A percentile compares a stretch with the other conserved stretches of the same genome.
phyloP scores from a whole-genome alignment of 148 eudicot genomes.

The Oxyria digyna region DNA sequence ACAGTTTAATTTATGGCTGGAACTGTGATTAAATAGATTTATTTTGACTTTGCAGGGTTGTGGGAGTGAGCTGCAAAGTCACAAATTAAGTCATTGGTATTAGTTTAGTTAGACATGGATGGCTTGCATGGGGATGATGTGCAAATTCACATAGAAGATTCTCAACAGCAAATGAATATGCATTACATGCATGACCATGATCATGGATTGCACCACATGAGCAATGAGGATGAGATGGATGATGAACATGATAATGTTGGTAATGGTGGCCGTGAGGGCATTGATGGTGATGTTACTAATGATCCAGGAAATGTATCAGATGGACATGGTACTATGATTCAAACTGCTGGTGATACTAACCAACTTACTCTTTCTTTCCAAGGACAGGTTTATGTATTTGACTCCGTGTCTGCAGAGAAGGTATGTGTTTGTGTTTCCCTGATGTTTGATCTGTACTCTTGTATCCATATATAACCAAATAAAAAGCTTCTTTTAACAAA shows the following conservation, averaged over 20 bases:
- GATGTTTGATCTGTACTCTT: neutral
- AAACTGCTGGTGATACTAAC: slow-evolving; percentile 30
- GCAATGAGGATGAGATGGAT: slow-evolving; percentile 42
- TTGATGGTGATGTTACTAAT: slow-evolving; percentile 42
- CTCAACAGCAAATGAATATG: slow-evolving; percentile 31
- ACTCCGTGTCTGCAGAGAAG: slow-evolving; percentile 74
- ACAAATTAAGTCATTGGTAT: neutral
- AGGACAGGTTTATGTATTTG: slow-evolving; percentile 76
- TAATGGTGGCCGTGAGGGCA: slow-evolving; percentile 28
- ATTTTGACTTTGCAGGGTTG: neutral
- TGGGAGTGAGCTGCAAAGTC: slow-evolving; percentile 1
- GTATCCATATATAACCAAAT: neutral
- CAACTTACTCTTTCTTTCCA: slow-evolving; percentile 81
- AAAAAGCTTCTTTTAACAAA: neutral
- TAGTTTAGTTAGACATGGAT: slow-evolving; percentile 23
- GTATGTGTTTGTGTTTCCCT: slow-evolving; percentile 15
- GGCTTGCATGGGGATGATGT: slow-evolving; percentile 26
- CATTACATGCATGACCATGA: slow-evolving; percentile 45
- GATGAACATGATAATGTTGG: slow-evolving; percentile 42
- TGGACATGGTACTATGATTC: slow-evolving; percentile 28
- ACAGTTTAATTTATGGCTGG: neutral
- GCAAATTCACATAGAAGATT: slow-evolving; percentile 27
- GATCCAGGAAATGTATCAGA: slow-evolving; percentile 37
- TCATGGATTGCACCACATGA: slow-evolving; percentile 49
- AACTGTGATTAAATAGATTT: neutral